Conservation (phyloP, 805 yeast species). For the Blastobotrys terrestris region DNA sequence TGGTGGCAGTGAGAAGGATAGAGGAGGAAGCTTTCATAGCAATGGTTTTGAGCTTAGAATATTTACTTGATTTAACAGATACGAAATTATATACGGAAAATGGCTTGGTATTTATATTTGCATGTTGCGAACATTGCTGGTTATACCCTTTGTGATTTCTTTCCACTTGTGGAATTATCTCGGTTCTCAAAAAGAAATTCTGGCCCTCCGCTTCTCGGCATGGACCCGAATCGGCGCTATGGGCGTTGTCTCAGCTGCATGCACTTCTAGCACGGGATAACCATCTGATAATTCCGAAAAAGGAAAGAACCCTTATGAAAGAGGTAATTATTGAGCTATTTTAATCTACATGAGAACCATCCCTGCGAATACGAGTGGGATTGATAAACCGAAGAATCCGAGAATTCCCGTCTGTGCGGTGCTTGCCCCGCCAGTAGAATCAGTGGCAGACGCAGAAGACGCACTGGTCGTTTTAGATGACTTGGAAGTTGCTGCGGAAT, state of each 20-base stretch:
- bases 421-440: neutral
- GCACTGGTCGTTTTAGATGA: neutral
- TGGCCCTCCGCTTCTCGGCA: neutral
- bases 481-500: conserved; percentile 1
- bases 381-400: neutral
- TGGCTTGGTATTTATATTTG: neutral
- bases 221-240: neutral
- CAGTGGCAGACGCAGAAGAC: neutral
- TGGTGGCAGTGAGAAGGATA: conserved; percentile 2
- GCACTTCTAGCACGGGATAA: neutral
- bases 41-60: neutral
- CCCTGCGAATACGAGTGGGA: neutral
- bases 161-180: neutral
- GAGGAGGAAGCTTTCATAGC: conserved; percentile 1
- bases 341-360: neutral
- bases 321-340: neutral
- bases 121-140: neutral
- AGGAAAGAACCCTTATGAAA: neutral
- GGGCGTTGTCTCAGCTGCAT: neutral
- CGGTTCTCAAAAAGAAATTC: neutral
- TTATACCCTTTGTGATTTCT: neutral
- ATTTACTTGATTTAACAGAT: neutral
- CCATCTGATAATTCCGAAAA: conserved; percentile 1
- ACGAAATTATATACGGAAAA: neutral
- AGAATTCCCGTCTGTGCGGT: neutral